Evolutionary conservation across 805 yeast genomes (phyloP).

Genomic region (Myxozyma neotropica): DNA sequence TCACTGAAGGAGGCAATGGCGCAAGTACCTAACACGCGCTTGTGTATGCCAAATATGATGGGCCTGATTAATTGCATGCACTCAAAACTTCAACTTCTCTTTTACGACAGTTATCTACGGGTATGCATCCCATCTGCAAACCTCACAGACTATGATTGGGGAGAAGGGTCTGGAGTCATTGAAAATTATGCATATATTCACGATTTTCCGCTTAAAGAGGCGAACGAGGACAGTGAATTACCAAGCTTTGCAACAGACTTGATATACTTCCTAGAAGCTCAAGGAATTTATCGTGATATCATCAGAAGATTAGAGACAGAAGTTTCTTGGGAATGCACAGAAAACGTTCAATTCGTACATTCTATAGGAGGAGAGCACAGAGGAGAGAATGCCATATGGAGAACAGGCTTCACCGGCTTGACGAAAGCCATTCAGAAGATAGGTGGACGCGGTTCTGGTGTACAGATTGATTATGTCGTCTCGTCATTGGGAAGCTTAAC

Average conservation of each 20-base stretch:
- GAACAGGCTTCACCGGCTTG: conserved; percentile 27
- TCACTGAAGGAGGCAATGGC: background rate
- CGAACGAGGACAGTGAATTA: background rate
- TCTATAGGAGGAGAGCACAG: conserved; percentile 34
- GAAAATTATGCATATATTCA: conserved; percentile 36
- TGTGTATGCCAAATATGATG: conserved; percentile 31
- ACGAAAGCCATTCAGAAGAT: conserved; percentile 17
- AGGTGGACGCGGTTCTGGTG: conserved; percentile 20
- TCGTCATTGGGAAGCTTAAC: conserved; percentile 31
- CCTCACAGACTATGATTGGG: conserved; percentile 38
- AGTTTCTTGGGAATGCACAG: conserved; percentile 29
- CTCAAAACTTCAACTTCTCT: conserved; percentile 35
- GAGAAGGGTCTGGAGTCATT: conserved; percentile 35
- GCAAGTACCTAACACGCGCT: conserved; percentile 19
- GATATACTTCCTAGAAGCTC: conserved; percentile 29
- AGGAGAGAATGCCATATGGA: conserved; percentile 6
- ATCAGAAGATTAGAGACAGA: conserved; percentile 17
- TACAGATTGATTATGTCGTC: conserved; percentile 24
- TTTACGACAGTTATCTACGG: conserved; percentile 33
- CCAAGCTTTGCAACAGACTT: conserved; percentile 32
- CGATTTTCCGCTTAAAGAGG: conserved; percentile 26
- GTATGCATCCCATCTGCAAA: conserved; percentile 36
- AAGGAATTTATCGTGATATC: conserved; percentile 28
- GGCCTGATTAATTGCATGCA: conserved; percentile 34
- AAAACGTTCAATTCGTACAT: conserved; percentile 36